These are phyloP conservation scores for Penicillium brevicompactum DNA, from an alignment of 2,329 filamentous ascomycete species.

Conservation along the genomic window DNA sequence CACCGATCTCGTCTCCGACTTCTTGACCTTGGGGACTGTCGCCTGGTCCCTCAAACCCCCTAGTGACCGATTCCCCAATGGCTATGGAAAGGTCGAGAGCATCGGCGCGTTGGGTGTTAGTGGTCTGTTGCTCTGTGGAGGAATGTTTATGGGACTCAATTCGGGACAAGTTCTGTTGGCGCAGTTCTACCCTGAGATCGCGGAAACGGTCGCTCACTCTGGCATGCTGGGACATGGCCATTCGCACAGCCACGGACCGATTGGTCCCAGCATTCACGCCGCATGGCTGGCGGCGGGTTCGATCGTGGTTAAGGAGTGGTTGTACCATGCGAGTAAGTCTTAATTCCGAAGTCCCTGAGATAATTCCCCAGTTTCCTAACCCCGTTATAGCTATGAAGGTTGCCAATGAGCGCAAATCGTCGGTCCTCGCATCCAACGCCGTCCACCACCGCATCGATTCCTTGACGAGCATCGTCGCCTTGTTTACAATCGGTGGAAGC, in stretches of 20 bases:
- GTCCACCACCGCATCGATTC: conserved; percentile 96
- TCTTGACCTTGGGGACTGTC: conserved; percentile 91
- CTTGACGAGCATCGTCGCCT: conserved; percentile 88
- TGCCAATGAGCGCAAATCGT: conserved; percentile 89
- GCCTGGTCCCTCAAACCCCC: conserved; percentile 89
- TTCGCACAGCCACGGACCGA: conserved; percentile 58
- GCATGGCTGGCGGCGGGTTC: conserved; percentile 92
- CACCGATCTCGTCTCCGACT: conserved; percentile 91
- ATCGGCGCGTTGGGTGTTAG: conserved; percentile 91
- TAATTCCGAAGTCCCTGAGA: not conserved
- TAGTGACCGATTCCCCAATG: conserved; percentile 79
- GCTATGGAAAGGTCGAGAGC: conserved; percentile 98
- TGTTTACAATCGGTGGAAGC: conserved; percentile 84
- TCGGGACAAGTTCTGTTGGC: conserved; percentile 70
- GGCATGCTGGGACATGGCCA: conserved; percentile 57
- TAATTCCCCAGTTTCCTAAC: conserved; percentile 8
- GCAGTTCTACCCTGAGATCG: conserved; percentile 70
- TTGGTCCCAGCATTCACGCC: conserved; percentile 84
- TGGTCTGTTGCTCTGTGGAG: conserved; percentile 83
- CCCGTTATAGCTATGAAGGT: conserved; percentile 79
- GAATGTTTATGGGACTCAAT: conserved; percentile 87
- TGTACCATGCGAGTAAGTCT: conserved; percentile 88
- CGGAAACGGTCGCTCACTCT: conserved; percentile 49
- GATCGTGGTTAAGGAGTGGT: conserved; percentile 92
- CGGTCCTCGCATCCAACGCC: conserved; percentile 92